Percentiles rank a stretch among this genome's conserved stretches.
Evolutionary conservation across 2,329 filamentous ascomycete species (phyloP).

Genomic region (Pyrenophora tritici-repentis): DNA sequence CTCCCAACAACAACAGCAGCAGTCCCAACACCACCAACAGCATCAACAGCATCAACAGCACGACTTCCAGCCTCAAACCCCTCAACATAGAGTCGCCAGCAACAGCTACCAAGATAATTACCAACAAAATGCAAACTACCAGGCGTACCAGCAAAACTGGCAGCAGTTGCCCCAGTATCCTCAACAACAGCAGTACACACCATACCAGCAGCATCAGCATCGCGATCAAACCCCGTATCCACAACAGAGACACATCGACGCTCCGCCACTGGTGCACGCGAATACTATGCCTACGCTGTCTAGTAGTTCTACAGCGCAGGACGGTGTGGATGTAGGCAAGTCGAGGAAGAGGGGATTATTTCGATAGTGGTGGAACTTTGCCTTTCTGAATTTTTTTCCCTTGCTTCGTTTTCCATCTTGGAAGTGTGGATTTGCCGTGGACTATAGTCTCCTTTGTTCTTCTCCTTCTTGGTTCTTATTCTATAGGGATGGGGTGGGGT

Average conservation of each 20-base stretch:
- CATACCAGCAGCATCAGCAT: constrained; percentile 16
- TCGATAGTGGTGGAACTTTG: constrained; percentile 10
- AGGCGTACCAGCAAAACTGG: constrained; percentile 20
- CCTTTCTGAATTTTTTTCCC: no score
- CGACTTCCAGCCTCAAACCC: constrained; percentile 38
- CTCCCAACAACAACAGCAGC: constrained; percentile 41
- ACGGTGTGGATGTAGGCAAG: constrained; percentile 18
- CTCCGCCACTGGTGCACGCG: constrained; percentile 29
- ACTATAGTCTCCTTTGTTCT: background rate
- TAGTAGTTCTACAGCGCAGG: background rate
- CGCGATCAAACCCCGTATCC: constrained; percentile 17
- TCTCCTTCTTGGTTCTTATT: background rate
- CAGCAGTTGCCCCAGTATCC: no score
- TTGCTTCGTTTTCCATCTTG: background rate
- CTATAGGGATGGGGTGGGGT: background rate
- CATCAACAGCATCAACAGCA: constrained; percentile 14
- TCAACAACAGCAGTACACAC: no score
- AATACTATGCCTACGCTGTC: constrained; percentile 39
- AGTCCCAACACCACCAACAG: constrained; percentile 15
- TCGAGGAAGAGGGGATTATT: constrained; percentile 28
- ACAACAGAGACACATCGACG: constrained; percentile 21
- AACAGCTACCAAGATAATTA: constrained; percentile 15
- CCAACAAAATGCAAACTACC: background rate
- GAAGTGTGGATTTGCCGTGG: background rate
- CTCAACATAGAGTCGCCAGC: constrained; percentile 36